phyloP scores from a whole-genome alignment of 83 land plant genomes.

The Thuja plicata region DNA sequence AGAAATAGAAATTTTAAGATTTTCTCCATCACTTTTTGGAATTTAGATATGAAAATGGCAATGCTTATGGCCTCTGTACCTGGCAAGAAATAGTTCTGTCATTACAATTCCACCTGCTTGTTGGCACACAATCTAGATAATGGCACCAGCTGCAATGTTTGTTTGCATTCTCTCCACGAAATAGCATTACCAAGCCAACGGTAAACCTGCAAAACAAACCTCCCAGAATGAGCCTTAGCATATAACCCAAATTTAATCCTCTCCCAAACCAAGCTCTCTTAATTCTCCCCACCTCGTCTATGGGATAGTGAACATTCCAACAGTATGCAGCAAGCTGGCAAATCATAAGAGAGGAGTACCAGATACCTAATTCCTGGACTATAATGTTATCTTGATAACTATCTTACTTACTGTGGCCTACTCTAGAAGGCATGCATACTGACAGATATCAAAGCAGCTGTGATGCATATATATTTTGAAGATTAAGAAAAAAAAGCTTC shows the following conservation, averaged over 20 bases:
- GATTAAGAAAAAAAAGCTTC: not conserved
- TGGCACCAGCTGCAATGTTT: constrained; percentile 74
- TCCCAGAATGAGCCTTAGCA: not conserved
- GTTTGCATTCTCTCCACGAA: constrained; percentile 43
- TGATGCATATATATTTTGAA: not conserved
- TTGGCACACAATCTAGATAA: constrained; percentile 70
- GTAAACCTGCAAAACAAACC: constrained; percentile 31
- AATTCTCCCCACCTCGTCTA: not conserved
- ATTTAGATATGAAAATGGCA: not conserved
- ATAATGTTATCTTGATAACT: not conserved
- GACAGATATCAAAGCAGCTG: not conserved
- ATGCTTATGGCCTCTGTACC: constrained; percentile 22
- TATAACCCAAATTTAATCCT: not conserved
- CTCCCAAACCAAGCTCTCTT: not conserved
- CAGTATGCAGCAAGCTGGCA: not conserved
- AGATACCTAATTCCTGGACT: not conserved
- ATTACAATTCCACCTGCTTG: constrained; percentile 57
- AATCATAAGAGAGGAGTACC: not conserved
- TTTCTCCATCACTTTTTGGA: not conserved
- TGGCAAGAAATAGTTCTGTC: constrained; percentile 21
- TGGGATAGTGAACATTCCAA: not conserved
- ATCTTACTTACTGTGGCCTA: not conserved
- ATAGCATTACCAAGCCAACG: constrained; percentile 32
- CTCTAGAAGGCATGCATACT: not conserved
- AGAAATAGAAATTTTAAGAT: not conserved